Evolutionary conservation across 805 yeast species (phyloP), one percentile per base, ranked within the genome.

Genomic region (Metschnikowia vanudenii): DNA sequence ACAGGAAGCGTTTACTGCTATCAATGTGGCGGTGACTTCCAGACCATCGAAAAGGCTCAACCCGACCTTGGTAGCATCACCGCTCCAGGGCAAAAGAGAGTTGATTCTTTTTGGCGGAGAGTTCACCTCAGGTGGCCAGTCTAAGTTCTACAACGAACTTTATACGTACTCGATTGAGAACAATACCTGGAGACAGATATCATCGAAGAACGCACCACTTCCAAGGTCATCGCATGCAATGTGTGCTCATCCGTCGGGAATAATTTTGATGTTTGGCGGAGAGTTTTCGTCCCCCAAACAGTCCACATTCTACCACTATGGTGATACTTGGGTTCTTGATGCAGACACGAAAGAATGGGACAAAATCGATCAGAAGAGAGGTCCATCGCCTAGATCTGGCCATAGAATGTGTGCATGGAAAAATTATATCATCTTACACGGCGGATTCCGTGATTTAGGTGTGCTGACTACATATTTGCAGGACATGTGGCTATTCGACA

Each of bases 281-380:
- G 99, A 92, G 67, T 92, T 94, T 58, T 88, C 97, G 1, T 87
- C 96, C 13, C 98, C 98, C 3, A 92, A 92, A 58, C 99, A 92
- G 64, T 81, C 88, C 41, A 89, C 97, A 0, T 92, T 92, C 66
- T 94, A 94, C 64, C 99, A 92, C 66, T 92, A 88, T 63, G 92
- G 96, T 14, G 99, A 92, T 61, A 85, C 97, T 3, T 92, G 99
- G 99, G 75, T 92, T 39, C 71, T 92, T 49, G 98, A 94, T 59
- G 79, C 91, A 1, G 81, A 77, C 28, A 74, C 85, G 14, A 89
- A 87, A 58, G 96, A 90, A 65, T 92, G 98, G 98, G 75, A 86
- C 18, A 90, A 91, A 59, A 70, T 90, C 4, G 98, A 92, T 46
- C 69, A 71, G 33, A 85, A 85, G 53, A 78, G 75, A 45, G 84